Percentiles rank a stretch among this genome's conserved stretches.
These are phyloP conservation scores for Penicillium malachiteum DNA, from an alignment of 495 filamentous ascomycete genomes.

Conservation along the genomic window DNA sequence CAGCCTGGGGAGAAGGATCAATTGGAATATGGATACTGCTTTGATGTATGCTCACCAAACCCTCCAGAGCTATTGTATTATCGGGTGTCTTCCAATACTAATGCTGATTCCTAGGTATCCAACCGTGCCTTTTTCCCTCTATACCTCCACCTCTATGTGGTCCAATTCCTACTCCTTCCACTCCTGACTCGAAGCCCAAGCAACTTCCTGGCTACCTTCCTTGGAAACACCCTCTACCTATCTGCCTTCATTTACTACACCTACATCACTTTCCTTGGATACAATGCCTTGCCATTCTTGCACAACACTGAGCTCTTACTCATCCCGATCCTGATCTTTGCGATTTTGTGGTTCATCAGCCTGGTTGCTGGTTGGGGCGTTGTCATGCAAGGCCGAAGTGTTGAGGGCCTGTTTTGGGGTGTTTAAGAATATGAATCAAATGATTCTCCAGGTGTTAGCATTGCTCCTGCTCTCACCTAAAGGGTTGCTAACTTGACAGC, in stretches of 20 bases:
- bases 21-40: conserved; percentile 77
- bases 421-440: conserved; percentile 28
- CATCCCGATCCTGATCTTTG: conserved; percentile 59
- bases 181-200: conserved; percentile 46
- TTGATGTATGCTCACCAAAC: conserved; percentile 54
- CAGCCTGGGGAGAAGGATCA: conserved; percentile 55
- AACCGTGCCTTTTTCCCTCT: conserved; percentile 74
- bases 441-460: background rate
- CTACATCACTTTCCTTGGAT: conserved; percentile 72
- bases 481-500: conserved; percentile 1
- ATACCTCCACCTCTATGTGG: conserved; percentile 69
- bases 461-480: background rate
- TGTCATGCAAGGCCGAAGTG: conserved; percentile 43
- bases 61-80: background rate
- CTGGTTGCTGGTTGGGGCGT: conserved; percentile 51
- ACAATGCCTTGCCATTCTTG: conserved; percentile 72
- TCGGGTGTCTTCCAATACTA: background rate
- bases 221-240: conserved; percentile 71
- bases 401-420: conserved; percentile 48
- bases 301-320: conserved; percentile 72
- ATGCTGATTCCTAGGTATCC: conserved; percentile 49
- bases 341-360: conserved; percentile 62
- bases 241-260: conserved; percentile 69
- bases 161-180: conserved; percentile 71
- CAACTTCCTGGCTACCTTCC: conserved; percentile 59